These are phyloP conservation scores for Diatrype stigma DNA, from an alignment of 2,329 filamentous ascomycete genomes.

Conservation along the genomic window DNA sequence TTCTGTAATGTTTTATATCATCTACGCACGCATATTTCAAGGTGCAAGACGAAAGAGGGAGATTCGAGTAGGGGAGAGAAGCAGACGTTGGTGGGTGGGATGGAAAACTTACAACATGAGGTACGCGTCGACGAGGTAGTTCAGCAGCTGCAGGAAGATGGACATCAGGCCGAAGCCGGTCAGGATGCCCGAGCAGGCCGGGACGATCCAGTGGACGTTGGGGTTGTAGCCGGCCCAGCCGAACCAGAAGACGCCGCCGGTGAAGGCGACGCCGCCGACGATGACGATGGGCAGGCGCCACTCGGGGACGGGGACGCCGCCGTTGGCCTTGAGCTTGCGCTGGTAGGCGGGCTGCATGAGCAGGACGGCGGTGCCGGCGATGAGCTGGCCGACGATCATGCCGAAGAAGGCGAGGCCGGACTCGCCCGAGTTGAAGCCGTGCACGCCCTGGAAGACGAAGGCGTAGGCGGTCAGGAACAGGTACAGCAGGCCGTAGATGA, in stretches of 20 bases:
- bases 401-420: conserved; percentile 81
- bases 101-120: conserved; percentile 50
- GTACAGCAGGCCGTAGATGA: conserved; percentile 71
- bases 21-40: no score
- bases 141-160: conserved; percentile 76
- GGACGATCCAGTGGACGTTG: conserved; percentile 61
- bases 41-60: no score
- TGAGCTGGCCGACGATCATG: conserved; percentile 69
- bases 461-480: conserved; percentile 83
- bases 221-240: conserved; percentile 63
- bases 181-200: conserved; percentile 56
- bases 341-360: conserved; percentile 63
- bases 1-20: background rate
- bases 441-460: conserved; percentile 70
- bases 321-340: conserved; percentile 64
- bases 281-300: conserved; percentile 64
- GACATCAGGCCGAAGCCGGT: conserved; percentile 75
- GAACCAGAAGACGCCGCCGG: conserved; percentile 71
- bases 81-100: background rate
- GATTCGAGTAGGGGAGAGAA: background rate
- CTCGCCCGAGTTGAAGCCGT: conserved; percentile 65
- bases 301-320: conserved; percentile 60
- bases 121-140: conserved; percentile 76
- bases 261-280: conserved; percentile 55
- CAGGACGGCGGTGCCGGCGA: conserved; percentile 63